Evolutionary conservation across 257 asterid species (phyloP).

Genomic region (Solanum boliviense): DNA sequence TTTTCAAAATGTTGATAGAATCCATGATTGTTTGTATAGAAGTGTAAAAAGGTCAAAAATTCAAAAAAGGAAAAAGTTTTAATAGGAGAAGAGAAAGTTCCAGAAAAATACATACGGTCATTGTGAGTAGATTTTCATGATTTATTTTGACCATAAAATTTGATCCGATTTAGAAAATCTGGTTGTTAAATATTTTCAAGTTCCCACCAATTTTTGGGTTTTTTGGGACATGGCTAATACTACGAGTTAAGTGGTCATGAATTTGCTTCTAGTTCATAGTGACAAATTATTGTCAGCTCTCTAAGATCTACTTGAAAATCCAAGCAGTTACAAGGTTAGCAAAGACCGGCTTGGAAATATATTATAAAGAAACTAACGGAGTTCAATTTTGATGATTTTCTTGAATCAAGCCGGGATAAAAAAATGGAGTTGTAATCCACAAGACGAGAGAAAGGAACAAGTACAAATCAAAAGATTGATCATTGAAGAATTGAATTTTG

Average conservation of each 20-base stretch:
- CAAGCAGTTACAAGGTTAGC: not conserved
- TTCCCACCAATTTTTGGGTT: not conserved
- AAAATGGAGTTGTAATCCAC: not conserved
- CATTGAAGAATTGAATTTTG: not conserved
- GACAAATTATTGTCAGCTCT: not conserved
- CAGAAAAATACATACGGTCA: not conserved
- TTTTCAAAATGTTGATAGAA: not conserved
- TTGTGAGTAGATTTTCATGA: not conserved
- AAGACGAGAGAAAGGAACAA: not conserved
- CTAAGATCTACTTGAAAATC: not conserved
- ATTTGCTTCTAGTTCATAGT: not conserved
- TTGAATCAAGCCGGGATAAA: not conserved
- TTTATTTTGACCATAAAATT: not conserved
- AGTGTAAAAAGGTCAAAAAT: not conserved
- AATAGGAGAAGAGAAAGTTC: not conserved
- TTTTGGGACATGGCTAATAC: not conserved
- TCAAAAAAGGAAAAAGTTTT: not conserved
- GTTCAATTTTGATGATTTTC: not conserved
- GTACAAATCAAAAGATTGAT: not conserved
- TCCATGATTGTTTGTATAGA: not conserved
- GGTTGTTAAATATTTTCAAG: not conserved
- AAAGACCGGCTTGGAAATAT: not conserved
- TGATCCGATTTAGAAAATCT: not conserved
- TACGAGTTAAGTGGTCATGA: not conserved
- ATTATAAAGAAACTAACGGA: not conserved